Evolutionary conservation across 805 yeast species (phyloP).

Genomic region (Nakazawaea holstii): DNA sequence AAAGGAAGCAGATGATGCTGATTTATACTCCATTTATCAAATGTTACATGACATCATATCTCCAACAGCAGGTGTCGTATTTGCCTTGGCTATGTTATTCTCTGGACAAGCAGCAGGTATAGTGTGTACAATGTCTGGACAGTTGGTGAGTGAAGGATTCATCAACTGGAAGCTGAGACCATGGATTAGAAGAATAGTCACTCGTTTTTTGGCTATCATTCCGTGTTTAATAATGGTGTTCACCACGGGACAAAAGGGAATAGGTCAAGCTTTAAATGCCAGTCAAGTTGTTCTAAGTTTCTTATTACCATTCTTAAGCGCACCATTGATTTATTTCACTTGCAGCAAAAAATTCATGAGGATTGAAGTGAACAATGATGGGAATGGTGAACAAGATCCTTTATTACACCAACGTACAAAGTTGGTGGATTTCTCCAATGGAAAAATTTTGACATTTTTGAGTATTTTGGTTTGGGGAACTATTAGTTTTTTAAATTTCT

Average conservation of each 20-base stretch:
- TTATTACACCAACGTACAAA: constrained; percentile 20
- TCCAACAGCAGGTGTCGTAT: constrained; percentile 71
- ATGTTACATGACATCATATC: constrained; percentile 53
- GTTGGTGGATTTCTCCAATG: constrained; percentile 66
- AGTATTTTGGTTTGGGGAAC: constrained; percentile 66
- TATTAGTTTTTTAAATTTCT: constrained; percentile 66
- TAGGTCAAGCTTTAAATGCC: constrained; percentile 63
- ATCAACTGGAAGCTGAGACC: constrained; percentile 73
- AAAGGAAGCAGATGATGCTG: constrained; percentile 63
- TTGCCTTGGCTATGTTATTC: constrained; percentile 72
- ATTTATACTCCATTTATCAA: constrained; percentile 64
- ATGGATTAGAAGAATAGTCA: constrained; percentile 72
- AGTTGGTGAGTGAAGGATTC: constrained; percentile 84
- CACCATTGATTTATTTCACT: constrained; percentile 78
- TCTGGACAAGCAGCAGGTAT: constrained; percentile 86
- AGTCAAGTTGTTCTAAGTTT: constrained; percentile 77
- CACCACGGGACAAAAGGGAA: constrained; percentile 61
- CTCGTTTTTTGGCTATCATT: constrained; percentile 65
- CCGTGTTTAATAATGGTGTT: constrained; percentile 71
- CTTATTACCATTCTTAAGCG: constrained; percentile 70
- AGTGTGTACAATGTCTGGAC: constrained; percentile 87
- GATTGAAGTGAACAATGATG: constrained; percentile 18
- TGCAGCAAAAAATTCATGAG: constrained; percentile 44
- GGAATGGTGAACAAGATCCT: constrained; percentile 14
- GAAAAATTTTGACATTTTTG: constrained; percentile 42